These are phyloP conservation scores for Pyrenophora tritici-repentis DNA, from an alignment of 2,329 filamentous ascomycete species.

Conservation along the genomic window DNA sequence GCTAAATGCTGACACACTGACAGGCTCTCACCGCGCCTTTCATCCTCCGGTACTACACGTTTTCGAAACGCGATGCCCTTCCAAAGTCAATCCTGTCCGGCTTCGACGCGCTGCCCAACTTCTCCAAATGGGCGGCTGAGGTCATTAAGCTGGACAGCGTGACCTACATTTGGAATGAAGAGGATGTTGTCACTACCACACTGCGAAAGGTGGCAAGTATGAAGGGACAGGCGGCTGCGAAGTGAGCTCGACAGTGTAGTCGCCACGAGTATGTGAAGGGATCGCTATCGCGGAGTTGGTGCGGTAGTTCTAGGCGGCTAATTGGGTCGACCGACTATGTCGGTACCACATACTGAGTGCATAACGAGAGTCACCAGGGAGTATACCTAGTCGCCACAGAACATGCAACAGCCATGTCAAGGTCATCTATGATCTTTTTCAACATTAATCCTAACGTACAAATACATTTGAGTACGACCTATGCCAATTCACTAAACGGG, in stretches of 20 bases:
- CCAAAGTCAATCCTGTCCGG: slow-evolving; percentile 55
- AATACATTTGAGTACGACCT: slow-evolving; percentile 11
- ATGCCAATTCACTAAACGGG: background rate
- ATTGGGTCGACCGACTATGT: no score
- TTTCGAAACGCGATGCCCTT: slow-evolving; percentile 60
- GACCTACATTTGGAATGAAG: slow-evolving; percentile 49
- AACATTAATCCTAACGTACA: background rate
- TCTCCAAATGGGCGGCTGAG: slow-evolving; percentile 68
- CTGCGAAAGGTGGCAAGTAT: slow-evolving; percentile 31
- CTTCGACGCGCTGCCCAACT: slow-evolving; percentile 65
- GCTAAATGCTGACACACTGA: slow-evolving; percentile 1
- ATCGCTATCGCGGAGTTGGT: no score
- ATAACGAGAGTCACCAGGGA: no score
- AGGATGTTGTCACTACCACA: slow-evolving; percentile 23
- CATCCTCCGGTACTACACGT: slow-evolving; percentile 63
- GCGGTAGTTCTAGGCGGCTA: no score
- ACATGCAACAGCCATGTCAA: slow-evolving; percentile 1
- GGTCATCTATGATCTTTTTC: background rate
- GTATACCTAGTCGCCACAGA: background rate
- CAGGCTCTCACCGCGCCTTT: slow-evolving; percentile 70
- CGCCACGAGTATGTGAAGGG: no score
- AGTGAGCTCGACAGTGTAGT: slow-evolving; percentile 11
- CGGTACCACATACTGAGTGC: no score
- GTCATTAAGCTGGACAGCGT: slow-evolving; percentile 69
- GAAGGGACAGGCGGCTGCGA: slow-evolving; percentile 28